Conservation (phyloP, 2,329 filamentous ascomycete species). For the Colletotrichum tropicicola region DNA sequence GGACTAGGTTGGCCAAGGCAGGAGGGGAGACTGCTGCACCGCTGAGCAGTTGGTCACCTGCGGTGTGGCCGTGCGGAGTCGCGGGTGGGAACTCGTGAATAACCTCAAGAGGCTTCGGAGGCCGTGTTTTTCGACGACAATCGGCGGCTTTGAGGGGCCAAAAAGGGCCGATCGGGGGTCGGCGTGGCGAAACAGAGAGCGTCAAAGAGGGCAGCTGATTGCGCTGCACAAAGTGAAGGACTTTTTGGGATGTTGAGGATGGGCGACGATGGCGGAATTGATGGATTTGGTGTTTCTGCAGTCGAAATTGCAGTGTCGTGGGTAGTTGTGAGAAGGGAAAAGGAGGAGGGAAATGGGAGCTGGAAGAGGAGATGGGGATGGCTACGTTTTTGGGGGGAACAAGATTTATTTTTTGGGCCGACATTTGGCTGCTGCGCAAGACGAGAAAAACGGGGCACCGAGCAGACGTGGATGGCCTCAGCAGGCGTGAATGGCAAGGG, state of each 20-base stretch:
- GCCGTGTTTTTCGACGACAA: constrained; percentile 28
- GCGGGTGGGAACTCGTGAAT: constrained; percentile 32
- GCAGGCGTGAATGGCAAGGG: constrained; percentile 38
- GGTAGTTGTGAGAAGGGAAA: constrained; percentile 40
- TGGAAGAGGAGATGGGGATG: constrained; percentile 55
- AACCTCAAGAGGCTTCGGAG: constrained; percentile 31
- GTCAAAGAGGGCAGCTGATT: constrained; percentile 39
- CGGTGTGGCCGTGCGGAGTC: constrained; percentile 31
- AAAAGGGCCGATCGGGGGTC: constrained; percentile 36
- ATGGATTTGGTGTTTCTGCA: constrained; percentile 46
- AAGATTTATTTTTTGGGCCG: constrained; percentile 51
- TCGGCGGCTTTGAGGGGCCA: constrained; percentile 18
- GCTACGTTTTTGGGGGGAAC: constrained; percentile 58
- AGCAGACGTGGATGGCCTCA: constrained; percentile 34
- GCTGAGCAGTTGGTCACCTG: constrained; percentile 28
- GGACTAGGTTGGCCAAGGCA: constrained; percentile 23
- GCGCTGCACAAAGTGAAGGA: constrained; percentile 43
- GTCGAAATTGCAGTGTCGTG: constrained; percentile 46
- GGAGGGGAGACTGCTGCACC: constrained; percentile 24
- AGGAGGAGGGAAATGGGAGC: constrained; percentile 36
- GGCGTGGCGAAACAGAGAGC: constrained; percentile 32
- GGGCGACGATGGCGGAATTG: constrained; percentile 43
- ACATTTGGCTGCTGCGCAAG: constrained; percentile 43
- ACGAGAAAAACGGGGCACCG: constrained; percentile 58
- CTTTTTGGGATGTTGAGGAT: constrained; percentile 44